A percentile compares a stretch with the other conserved stretches of the same genome.
These are phyloP conservation scores for Syzygium jambos DNA, from an alignment of 345 rosid genomes.

Conservation along the genomic window DNA sequence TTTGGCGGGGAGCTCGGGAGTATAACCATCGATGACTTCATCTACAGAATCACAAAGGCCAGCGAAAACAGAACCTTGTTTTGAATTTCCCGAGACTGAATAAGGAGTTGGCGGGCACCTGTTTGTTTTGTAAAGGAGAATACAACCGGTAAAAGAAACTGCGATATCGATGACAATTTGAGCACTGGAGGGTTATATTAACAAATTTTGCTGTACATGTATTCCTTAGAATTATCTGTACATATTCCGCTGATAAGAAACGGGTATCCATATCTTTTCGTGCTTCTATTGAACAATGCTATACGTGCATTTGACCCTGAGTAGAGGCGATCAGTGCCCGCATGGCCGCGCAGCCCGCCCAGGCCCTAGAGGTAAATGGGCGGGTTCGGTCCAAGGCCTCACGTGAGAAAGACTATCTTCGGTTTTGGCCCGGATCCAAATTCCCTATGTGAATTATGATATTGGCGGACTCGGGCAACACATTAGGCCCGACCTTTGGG, in stretches of 20 bases:
- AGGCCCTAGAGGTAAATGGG: neutral
- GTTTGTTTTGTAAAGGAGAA: neutral
- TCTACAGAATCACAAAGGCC: constrained; percentile 42
- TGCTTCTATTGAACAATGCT: neutral
- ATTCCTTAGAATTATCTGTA: neutral
- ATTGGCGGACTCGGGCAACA: neutral
- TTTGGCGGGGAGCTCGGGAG: constrained; percentile 81
- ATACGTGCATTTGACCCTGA: neutral
- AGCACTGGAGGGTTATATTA: neutral
- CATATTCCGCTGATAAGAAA: neutral
- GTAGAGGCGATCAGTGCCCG: neutral
- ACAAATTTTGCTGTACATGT: neutral
- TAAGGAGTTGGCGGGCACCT: neutral
- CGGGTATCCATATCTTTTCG: neutral
- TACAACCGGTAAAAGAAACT: neutral
- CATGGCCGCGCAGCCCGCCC: neutral
- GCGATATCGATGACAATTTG: neutral
- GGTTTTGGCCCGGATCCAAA: neutral
- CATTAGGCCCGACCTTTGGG: neutral
- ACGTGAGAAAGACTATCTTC: neutral
- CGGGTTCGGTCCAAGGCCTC: neutral
- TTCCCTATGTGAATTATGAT: neutral
- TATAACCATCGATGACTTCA: constrained; percentile 55
- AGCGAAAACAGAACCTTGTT: constrained; percentile 29
- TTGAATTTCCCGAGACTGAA: neutral